These are phyloP conservation scores for Cercospora sp. DNA, from an alignment of 2,329 filamentous ascomycete genomes.

Conservation along the genomic window DNA sequence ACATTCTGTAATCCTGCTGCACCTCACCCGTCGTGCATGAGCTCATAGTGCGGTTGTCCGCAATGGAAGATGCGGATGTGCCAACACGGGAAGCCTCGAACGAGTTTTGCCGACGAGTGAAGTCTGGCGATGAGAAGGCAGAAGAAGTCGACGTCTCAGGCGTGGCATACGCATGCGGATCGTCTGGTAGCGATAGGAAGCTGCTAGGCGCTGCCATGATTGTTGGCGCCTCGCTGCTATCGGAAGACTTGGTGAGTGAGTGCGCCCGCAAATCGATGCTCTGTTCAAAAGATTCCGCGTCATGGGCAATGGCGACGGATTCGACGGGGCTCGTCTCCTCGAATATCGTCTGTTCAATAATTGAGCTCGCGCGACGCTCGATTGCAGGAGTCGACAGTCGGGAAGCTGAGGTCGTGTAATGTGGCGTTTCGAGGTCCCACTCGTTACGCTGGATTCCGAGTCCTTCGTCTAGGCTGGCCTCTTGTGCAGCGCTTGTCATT, in stretches of 20 bases:
- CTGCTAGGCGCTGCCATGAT: slow-evolving; percentile 40
- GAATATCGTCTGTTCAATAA: slow-evolving; percentile 40
- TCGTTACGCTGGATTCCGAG: slow-evolving; percentile 27
- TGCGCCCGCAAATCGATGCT: slow-evolving; percentile 48
- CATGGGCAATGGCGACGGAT: slow-evolving; percentile 46
- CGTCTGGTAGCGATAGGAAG: slow-evolving; percentile 41
- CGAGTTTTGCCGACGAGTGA: slow-evolving; percentile 60
- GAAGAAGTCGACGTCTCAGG: slow-evolving; percentile 63
- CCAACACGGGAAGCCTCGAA: slow-evolving; percentile 73
- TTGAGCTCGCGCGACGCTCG: slow-evolving; percentile 35
- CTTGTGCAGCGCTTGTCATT: slow-evolving; percentile 3
- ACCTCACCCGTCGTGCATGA: slow-evolving; percentile 73
- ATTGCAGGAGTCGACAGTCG: slow-evolving; percentile 31
- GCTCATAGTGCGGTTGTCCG: slow-evolving; percentile 69
- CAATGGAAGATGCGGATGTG: slow-evolving; percentile 71
- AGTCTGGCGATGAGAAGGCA: slow-evolving; percentile 64
- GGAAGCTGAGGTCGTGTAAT: slow-evolving; percentile 22
- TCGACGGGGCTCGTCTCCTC: slow-evolving; percentile 45
- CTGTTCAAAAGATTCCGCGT: slow-evolving; percentile 40
- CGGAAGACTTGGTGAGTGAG: slow-evolving; percentile 52
- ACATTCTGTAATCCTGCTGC: slow-evolving; percentile 69
- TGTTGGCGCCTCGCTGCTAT: slow-evolving; percentile 48
- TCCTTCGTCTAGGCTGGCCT: slow-evolving; percentile 24
- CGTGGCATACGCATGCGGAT: slow-evolving; percentile 58
- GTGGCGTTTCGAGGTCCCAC: slow-evolving; percentile 30